A percentile compares a stretch with the other conserved stretches of the same genome.
Evolutionary conservation across 2,329 filamentous ascomycete species (phyloP).

Genomic region (Stromatinia cepivora): DNA sequence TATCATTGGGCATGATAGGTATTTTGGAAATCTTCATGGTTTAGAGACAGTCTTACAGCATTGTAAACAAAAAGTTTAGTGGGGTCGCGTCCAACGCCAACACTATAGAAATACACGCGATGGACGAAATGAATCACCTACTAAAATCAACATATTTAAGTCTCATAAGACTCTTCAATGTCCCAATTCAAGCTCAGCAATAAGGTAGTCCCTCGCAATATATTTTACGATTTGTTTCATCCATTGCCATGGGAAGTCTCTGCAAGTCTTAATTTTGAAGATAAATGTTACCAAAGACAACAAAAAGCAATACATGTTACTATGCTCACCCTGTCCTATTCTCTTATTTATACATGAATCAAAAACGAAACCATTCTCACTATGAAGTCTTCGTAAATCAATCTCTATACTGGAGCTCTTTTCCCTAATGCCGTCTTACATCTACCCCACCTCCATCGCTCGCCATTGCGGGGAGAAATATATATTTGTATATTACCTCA

Average conservation of each 20-base stretch:
- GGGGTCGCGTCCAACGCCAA: slow-evolving; percentile 6
- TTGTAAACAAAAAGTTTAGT: slow-evolving; percentile 13
- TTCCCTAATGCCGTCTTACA: background rate
- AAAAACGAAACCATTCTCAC: background rate
- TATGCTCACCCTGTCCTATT: too few species aligned
- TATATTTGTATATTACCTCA: background rate
- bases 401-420: background rate
- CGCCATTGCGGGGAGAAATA: background rate
- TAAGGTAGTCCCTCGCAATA: too few species aligned
- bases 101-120: background rate
- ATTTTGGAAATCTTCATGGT: background rate
- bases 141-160: background rate
- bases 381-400: too few species aligned
- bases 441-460: slow-evolving; percentile 1
- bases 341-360: too few species aligned
- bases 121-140: background rate
- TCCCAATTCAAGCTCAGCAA: too few species aligned
- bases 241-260: too few species aligned
- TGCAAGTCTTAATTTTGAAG: too few species aligned
- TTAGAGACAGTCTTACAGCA: background rate
- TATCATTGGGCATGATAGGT: background rate
- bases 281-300: too few species aligned
- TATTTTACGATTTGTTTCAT: too few species aligned
- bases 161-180: too few species aligned
- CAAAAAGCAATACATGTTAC: too few species aligned